A percentile compares a stretch with the other conserved stretches of the same genome.
Evolutionary conservation across 495 filamentous ascomycete genomes (phyloP).

Genomic region (Daldinia bambusicola): DNA sequence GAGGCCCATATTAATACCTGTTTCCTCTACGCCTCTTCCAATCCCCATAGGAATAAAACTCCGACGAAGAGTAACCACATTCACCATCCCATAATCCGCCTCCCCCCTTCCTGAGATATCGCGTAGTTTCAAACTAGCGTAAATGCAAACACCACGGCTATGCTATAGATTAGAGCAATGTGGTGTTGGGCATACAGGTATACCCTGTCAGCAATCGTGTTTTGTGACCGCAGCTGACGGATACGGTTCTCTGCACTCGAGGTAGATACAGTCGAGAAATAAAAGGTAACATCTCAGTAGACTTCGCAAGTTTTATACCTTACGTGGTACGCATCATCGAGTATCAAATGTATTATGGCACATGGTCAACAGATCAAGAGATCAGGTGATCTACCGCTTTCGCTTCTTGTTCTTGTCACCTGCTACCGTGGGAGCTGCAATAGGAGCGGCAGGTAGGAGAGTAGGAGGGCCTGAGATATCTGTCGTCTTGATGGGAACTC

Average conservation of each 20-base stretch:
- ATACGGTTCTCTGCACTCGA: constrained; percentile 14
- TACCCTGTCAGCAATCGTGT: constrained; percentile 12
- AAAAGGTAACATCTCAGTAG: constrained; percentile 6
- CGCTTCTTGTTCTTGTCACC: constrained; percentile 62
- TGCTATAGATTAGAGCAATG: constrained; percentile 20
- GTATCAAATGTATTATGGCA: constrained; percentile 15
- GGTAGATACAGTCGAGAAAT: constrained; percentile 16
- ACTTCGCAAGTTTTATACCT: constrained; percentile 11
- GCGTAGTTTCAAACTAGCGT: constrained; percentile 21
- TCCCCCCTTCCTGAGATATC: constrained; percentile 21
- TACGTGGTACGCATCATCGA: constrained; percentile 16
- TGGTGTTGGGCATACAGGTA: constrained; percentile 12
- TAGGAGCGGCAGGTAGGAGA: constrained; percentile 55
- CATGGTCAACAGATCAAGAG: constrained; percentile 10
- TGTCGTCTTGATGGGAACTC: constrained; percentile 83
- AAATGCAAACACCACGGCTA: constrained; percentile 20
- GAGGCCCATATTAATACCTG: constrained; percentile 45
- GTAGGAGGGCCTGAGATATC: constrained; percentile 48
- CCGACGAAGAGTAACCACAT: constrained; percentile 41
- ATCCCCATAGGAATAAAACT: constrained; percentile 40
- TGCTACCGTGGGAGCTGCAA: constrained; percentile 41
- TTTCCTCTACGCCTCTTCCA: constrained; percentile 45
- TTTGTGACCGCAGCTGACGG: constrained; percentile 12
- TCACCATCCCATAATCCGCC: constrained; percentile 22
- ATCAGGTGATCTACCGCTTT: constrained; percentile 54